phyloP scores from a whole-genome alignment of 192 early-diverging fungal species.

The Jimgerdemannia flammicorona region DNA sequence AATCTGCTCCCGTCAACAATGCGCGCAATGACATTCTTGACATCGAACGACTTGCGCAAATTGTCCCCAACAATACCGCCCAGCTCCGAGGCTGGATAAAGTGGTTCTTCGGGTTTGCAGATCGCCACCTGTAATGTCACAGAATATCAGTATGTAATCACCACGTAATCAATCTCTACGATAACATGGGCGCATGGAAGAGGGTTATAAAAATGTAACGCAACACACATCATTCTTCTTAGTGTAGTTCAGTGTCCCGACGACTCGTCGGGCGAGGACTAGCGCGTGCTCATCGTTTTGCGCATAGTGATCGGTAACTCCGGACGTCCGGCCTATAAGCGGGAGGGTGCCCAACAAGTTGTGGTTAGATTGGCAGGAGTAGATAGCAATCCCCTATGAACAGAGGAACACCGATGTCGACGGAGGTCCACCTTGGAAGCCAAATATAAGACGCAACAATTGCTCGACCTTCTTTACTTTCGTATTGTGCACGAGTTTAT shows the following conservation, averaged over 20 bases:
- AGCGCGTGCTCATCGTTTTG: conserved; percentile 86
- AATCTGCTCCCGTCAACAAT: conserved; percentile 91
- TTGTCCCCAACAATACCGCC: conserved; percentile 95
- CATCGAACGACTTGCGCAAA: conserved; percentile 82
- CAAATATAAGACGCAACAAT: too few relatives aligned
- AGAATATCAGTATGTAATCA: not conserved
- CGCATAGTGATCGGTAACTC: conserved; percentile 94
- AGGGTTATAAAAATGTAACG: too few relatives aligned
- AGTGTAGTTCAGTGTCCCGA: conserved; percentile 80
- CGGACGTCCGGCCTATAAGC: conserved; percentile 65
- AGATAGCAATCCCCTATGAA: too few relatives aligned
- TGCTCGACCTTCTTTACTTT: too few relatives aligned
- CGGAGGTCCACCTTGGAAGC: not conserved
- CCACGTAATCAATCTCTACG: too few relatives aligned
- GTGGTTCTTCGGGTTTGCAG: conserved; percentile 64
- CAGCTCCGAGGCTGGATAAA: conserved; percentile 79
- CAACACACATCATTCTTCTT: conserved; percentile 57
- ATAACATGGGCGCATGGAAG: too few relatives aligned
- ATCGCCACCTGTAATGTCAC: conserved; percentile 31
- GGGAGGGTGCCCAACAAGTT: not conserved
- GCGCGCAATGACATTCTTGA: conserved; percentile 89
- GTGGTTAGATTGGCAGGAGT: not conserved
- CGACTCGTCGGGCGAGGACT: conserved; percentile 73
- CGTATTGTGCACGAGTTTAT: not conserved
- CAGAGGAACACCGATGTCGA: too few relatives aligned